phyloP scores from a whole-genome alignment of 1,284 basidiomycete species.

The Vanrija pseudolonga region DNA sequence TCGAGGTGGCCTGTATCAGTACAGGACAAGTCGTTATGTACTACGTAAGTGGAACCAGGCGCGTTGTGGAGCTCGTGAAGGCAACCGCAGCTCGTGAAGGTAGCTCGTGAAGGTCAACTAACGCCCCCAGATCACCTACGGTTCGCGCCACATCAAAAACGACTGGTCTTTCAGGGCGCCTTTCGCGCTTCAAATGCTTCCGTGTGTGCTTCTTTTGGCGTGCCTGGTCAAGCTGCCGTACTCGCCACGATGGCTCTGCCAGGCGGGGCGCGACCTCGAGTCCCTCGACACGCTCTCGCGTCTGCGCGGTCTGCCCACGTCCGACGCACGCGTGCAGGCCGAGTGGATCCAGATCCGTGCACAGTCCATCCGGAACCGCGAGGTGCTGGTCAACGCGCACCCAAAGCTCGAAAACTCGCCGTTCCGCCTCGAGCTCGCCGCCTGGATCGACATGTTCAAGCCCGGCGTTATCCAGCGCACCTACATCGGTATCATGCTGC shows the following conservation, averaged over 20 bases:
- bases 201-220: slow-evolving; percentile 28
- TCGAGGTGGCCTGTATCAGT: slow-evolving; percentile 71
- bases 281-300: slow-evolving; percentile 25
- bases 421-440: slow-evolving; percentile 18
- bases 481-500: slow-evolving; percentile 22
- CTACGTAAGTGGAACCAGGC: too few species aligned
- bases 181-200: slow-evolving; percentile 34
- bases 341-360: slow-evolving; percentile 43
- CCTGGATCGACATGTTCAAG: slow-evolving; percentile 28
- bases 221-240: slow-evolving; percentile 51
- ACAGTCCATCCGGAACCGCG: slow-evolving; percentile 27
- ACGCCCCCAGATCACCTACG: slow-evolving; percentile 18
- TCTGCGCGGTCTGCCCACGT: slow-evolving; percentile 34
- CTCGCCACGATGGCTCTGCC: slow-evolving; percentile 61
- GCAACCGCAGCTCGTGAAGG: too few species aligned
- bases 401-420: slow-evolving; percentile 16
- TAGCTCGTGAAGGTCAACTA: too few species aligned
- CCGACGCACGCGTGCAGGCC: slow-evolving; percentile 35
- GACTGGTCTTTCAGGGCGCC: slow-evolving; percentile 33
- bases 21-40: slow-evolving; percentile 50
- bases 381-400: slow-evolving; percentile 14
- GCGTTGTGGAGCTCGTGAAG: too few species aligned
- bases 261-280: slow-evolving; percentile 39
- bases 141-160: slow-evolving; percentile 14
- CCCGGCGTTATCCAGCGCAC: slow-evolving; percentile 18